Conservation (phyloP, 2,329 filamentous ascomycete species). For the Hypomyces rosellus region DNA sequence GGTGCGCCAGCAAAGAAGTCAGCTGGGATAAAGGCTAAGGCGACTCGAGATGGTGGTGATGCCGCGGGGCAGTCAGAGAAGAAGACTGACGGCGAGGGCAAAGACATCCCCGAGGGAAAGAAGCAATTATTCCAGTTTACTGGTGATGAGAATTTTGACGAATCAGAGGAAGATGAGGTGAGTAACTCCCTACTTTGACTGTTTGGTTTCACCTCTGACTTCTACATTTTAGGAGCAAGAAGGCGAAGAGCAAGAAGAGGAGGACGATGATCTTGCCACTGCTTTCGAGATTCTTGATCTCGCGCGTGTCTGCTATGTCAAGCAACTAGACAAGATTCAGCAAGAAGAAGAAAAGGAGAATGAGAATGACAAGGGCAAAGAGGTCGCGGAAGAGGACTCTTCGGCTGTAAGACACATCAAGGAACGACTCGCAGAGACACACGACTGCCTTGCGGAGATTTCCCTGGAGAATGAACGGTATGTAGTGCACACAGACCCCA, state of each 20-base stretch:
- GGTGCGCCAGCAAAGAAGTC: constrained; percentile 31
- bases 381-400: constrained; percentile 33
- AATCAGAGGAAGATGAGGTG: constrained; percentile 68
- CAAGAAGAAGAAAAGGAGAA: constrained; percentile 27
- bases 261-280: constrained; percentile 67
- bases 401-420: constrained; percentile 56
- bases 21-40: constrained; percentile 33
- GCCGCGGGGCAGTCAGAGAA: constrained; percentile 39
- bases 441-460: constrained; percentile 91
- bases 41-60: constrained; percentile 40
- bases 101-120: constrained; percentile 36
- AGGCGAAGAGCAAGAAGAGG: constrained; percentile 47
- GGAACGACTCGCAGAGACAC: constrained; percentile 84
- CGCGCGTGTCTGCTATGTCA: constrained; percentile 59
- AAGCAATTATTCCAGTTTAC: constrained; percentile 87
- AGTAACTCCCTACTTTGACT: constrained; percentile 18
- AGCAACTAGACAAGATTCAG: constrained; percentile 41
- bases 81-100: constrained; percentile 25
- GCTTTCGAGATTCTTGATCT: constrained; percentile 83
- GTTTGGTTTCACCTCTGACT: neutral
- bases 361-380: constrained; percentile 35
- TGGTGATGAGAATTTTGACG: constrained; percentile 89
- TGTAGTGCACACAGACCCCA: constrained; percentile 11
- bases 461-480: constrained; percentile 90
- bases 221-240: neutral